Base-by-base conservation (phyloP, 495 filamentous ascomycete species). In the Podospora comata region DNA sequence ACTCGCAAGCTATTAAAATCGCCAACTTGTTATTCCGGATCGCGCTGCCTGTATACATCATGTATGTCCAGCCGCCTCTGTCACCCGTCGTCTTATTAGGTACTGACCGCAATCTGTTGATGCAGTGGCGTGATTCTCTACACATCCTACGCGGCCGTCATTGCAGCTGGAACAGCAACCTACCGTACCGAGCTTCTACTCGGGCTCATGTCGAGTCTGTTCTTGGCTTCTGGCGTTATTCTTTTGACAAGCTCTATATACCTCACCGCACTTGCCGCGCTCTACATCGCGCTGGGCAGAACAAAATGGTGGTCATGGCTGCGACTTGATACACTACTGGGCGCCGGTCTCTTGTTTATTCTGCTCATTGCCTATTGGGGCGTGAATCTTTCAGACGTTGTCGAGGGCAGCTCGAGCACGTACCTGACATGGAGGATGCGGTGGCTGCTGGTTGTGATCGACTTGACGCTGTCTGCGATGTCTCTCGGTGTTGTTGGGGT, bases 361-460 rank as follows among this genome's bases (percentile, higher is more conserved):
- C 26, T 68, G 2, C 55, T 48, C 53, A 61, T 68, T 26, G 56
- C 56, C 2, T 64, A 54, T 54, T 64, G 30, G 9, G 62, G 20
- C 30, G 61, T 7, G 56, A 54, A 32, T 11, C 5, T 61, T n/a
- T 48, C 57, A 4, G 26, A 61, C 16, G 13, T 34, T 4, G 11
- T 44, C 4, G 26, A 62, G 18, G 5, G 1, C 2, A 7, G 34
- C 54, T 5, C 20, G 5, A 32, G 30, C 30, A 15, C 56, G 1
- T 59, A 59, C n/a, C 32, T 39, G 3, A 32, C 30, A 54, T 16
- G 26, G 59, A 13, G 26, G 6, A 39, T 65, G 28, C 5, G 15
- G 15, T 71, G 69, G 69, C 61, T 71, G n/a, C 16, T 60, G 13
- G 26, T 68, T 16, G 27, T 71, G 23, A 62, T 71, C 11, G 63